Evolutionary conservation across 2,329 filamentous ascomycete genomes (phyloP).

Genomic region (Pestalotiopsis sp.): DNA sequence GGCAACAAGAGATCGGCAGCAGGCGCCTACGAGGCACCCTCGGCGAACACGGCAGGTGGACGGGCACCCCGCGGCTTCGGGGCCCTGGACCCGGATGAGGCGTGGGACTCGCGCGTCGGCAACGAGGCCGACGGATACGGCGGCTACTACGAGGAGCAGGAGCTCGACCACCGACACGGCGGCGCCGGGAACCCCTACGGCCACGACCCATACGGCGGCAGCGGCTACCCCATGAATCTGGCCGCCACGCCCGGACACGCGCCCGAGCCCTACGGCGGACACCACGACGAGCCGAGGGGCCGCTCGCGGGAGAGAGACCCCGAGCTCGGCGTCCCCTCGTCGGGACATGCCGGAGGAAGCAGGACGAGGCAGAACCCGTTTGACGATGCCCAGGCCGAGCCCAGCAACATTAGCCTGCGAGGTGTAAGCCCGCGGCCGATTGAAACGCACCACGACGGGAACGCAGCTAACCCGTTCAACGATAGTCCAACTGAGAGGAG

Average conservation of each 20-base stretch:
- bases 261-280: slow-evolving; percentile 29
- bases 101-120: slow-evolving; percentile 82
- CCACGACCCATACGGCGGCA: slow-evolving; percentile 29
- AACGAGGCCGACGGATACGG: slow-evolving; percentile 69
- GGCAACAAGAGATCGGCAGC: slow-evolving; percentile 66
- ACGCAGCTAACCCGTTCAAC: slow-evolving; percentile 39
- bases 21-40: slow-evolving; percentile 70
- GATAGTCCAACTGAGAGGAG: slow-evolving; percentile 69
- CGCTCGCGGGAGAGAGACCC: slow-evolving; percentile 45
- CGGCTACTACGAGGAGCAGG: slow-evolving; percentile 77
- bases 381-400: slow-evolving; percentile 65
- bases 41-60: slow-evolving; percentile 35
- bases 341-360: slow-evolving; percentile 42
- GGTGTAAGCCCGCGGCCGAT: slow-evolving; percentile 80
- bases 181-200: slow-evolving; percentile 4
- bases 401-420: slow-evolving; percentile 63
- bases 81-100: slow-evolving; percentile 78
- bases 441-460: slow-evolving; percentile 44
- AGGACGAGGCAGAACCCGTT: slow-evolving; percentile 63
- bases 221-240: slow-evolving; percentile 53
- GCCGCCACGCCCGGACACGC: slow-evolving; percentile 37
- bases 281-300: slow-evolving; percentile 38
- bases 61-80: slow-evolving; percentile 62
- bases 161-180: slow-evolving; percentile 56
- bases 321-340: slow-evolving; percentile 34